These are phyloP conservation scores for Poronia punctata DNA, from an alignment of 495 filamentous ascomycete species.

Conservation along the genomic window DNA sequence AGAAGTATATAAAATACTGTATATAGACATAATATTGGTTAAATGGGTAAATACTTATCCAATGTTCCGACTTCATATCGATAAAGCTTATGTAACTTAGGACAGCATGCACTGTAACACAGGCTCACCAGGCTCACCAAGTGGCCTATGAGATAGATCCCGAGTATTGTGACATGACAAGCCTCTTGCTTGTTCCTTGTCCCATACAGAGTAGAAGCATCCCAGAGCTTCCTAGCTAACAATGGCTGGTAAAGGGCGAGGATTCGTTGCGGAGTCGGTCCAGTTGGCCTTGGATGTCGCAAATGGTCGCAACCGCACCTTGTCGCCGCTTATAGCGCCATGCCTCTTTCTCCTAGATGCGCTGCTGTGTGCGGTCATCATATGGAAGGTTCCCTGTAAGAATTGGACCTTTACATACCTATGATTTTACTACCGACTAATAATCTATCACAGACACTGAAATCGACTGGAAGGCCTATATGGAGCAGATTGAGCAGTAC, in stretches of 20 bases:
- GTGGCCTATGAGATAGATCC: no score
- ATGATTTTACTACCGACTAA: no score
- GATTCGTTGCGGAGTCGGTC: constrained; percentile 16
- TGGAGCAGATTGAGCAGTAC: constrained; percentile 82
- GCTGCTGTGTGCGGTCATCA: constrained; percentile 63
- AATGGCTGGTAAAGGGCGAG: constrained; percentile 17
- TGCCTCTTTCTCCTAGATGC: constrained; percentile 68
- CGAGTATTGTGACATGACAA: constrained; percentile 7
- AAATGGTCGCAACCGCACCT: constrained; percentile 29
- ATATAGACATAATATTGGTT: background rate
- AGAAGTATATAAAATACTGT: background rate
- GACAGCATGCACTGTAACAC: no score
- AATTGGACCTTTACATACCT: background rate
- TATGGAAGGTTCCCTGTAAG: constrained; percentile 84
- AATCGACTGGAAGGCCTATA: constrained; percentile 96
- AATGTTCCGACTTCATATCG: background rate
- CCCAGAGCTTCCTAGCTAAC: constrained; percentile 5
- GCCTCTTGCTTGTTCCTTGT: background rate
- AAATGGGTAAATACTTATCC: background rate
- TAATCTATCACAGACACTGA: constrained; percentile 67
- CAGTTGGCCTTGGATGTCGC: constrained; percentile 26
- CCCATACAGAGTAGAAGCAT: background rate
- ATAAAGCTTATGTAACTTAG: background rate
- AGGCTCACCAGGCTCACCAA: no score
- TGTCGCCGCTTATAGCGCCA: constrained; percentile 43